Percentiles rank a stretch among this genome's conserved stretches.
These are phyloP conservation scores for Scedosporium dehoogii DNA, from an alignment of 2,329 filamentous ascomycete genomes.

Conservation along the genomic window DNA sequence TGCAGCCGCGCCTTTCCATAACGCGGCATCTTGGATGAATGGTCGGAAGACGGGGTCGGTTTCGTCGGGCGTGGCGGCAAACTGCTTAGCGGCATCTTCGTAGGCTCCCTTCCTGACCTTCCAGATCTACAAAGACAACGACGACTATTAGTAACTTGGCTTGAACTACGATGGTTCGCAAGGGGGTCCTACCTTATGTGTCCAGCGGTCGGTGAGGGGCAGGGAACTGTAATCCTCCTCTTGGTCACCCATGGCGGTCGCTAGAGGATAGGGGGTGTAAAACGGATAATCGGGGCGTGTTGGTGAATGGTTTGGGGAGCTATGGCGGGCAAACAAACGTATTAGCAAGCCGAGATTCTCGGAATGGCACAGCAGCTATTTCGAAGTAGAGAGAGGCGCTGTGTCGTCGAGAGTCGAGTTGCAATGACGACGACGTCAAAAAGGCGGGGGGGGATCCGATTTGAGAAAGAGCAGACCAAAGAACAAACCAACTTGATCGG, in stretches of 20 bases:
- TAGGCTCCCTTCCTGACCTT: slow-evolving; percentile 94
- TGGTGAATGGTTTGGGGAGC: not conserved
- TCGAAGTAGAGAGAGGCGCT: not conserved
- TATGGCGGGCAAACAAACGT: not conserved
- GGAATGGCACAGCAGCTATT: not conserved
- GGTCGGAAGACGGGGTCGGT: slow-evolving; percentile 76
- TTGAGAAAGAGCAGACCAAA: not conserved
- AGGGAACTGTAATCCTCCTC: slow-evolving; percentile 77
- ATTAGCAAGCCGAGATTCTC: not conserved
- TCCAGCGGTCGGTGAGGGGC: slow-evolving; percentile 69
- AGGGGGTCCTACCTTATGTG: slow-evolving; percentile 57
- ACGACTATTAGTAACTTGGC: slow-evolving; percentile 9
- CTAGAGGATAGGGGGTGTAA: not conserved
- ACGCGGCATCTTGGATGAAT: slow-evolving; percentile 70
- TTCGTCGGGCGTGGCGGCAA: slow-evolving; percentile 77
- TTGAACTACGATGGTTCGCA: not conserved
- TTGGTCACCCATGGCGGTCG: slow-evolving; percentile 59
- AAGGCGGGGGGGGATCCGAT: not conserved
- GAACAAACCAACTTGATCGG: not conserved
- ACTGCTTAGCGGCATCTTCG: slow-evolving; percentile 82
- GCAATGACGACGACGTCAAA: not conserved
- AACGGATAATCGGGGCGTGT: not conserved
- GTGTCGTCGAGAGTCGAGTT: not conserved
- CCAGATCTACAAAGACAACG: slow-evolving; percentile 55
- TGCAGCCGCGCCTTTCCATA: slow-evolving; percentile 88